Evolutionary conservation across 805 yeast species (phyloP).

Genomic region (Candida cerambycidarum): DNA sequence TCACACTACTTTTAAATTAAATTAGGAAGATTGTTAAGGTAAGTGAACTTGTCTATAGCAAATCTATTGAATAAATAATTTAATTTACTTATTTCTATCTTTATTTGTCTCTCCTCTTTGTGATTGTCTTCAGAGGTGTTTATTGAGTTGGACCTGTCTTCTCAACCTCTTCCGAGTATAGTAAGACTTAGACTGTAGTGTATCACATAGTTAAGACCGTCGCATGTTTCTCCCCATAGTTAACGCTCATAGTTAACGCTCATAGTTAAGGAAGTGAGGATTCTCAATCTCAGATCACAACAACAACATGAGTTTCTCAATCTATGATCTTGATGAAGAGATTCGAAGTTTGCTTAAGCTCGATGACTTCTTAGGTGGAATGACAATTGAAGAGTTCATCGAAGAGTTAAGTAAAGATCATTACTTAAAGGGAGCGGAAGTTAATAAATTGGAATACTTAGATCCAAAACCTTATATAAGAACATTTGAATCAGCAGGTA

Average conservation of each 20-base stretch:
- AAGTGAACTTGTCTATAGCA: background rate
- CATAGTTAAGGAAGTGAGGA: background rate
- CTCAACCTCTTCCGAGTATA: too few species aligned
- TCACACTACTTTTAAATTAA: conserved; percentile 82
- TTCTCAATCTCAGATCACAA: background rate
- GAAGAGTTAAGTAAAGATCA: conserved; percentile 76
- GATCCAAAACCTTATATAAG: conserved; percentile 95
- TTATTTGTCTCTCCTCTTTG: background rate
- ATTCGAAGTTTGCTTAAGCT: conserved; percentile 54
- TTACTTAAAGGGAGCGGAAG: conserved; percentile 49
- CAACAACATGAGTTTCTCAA: conserved; percentile 39
- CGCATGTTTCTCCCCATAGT: background rate
- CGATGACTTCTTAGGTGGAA: conserved; percentile 65
- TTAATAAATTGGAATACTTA: conserved; percentile 52
- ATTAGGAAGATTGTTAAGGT: conserved; percentile 3
- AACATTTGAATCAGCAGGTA: conserved; percentile 82
- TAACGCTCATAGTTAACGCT: background rate
- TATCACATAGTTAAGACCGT: too few species aligned
- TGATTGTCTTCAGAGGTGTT: too few species aligned
- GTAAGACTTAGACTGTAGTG: too few species aligned
- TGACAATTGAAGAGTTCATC: conserved; percentile 76
- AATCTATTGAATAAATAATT: background rate
- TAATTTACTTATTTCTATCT: background rate
- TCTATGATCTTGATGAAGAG: conserved; percentile 65
- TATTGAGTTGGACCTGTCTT: too few species aligned